These are phyloP conservation scores for Medicago arabica DNA, from an alignment of 306 rosid species.

Conservation along the genomic window DNA sequence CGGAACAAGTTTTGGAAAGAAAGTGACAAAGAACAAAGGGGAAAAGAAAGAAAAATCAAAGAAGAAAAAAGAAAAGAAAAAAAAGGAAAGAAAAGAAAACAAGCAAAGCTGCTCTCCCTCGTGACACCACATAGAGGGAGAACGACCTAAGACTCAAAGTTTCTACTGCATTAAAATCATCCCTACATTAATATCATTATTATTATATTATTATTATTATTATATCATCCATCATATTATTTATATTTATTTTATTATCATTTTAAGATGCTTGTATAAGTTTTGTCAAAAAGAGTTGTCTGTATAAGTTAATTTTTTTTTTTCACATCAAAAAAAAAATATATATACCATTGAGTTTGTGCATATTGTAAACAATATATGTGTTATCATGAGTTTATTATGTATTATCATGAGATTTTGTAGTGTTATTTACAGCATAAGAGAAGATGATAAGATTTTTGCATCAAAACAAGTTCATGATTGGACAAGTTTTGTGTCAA, in stretches of 20 bases:
- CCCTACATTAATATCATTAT: slow-evolving; percentile 33
- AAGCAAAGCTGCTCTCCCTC: slow-evolving; percentile 70
- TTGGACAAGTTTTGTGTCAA: slow-evolving; percentile 10
- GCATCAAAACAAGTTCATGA: slow-evolving; percentile 12
- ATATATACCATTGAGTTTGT: slow-evolving; percentile 55
- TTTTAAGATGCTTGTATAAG: slow-evolving; percentile 32
- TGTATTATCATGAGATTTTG: slow-evolving; percentile 15
- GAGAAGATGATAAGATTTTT: slow-evolving; percentile 20
- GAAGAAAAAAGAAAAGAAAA: background rate
- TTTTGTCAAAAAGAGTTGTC: slow-evolving; percentile 38
- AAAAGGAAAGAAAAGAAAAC: background rate
- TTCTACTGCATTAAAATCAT: slow-evolving; percentile 72
- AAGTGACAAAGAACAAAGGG: slow-evolving; percentile 49
- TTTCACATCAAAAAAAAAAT: slow-evolving; percentile 41
- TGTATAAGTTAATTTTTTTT: slow-evolving; percentile 51
- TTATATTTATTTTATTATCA: slow-evolving; percentile 68
- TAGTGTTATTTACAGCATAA: background rate
- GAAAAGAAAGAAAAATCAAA: slow-evolving; percentile 40
- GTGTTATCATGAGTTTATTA: slow-evolving; percentile 35
- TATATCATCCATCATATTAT: slow-evolving; percentile 44
- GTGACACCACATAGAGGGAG: slow-evolving; percentile 39
- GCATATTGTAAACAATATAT: slow-evolving; percentile 54
- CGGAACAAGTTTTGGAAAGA: slow-evolving; percentile 54
- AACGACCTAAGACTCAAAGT: slow-evolving; percentile 60
- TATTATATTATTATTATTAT: background rate